phyloP scores from a whole-genome alignment of 2,329 filamentous ascomycete genomes.

The Sarocladiaceae sp. region DNA sequence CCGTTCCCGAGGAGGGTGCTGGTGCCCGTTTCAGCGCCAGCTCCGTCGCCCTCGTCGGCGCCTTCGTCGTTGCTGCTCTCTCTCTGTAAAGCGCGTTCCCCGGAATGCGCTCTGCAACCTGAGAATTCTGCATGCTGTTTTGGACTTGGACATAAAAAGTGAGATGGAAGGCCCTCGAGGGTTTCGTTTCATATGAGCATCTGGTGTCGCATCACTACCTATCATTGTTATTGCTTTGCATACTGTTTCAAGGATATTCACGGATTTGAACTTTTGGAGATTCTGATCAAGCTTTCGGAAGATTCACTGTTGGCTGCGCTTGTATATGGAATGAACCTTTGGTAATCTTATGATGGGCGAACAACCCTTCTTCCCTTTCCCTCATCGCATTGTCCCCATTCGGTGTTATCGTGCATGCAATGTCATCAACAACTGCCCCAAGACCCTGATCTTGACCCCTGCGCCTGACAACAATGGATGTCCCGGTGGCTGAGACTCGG shows the following conservation, averaged over 20 bases:
- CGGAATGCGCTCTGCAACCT: too few relatives aligned
- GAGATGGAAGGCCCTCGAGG: background rate
- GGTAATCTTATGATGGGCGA: conserved; percentile 3
- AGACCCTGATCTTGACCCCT: too few relatives aligned
- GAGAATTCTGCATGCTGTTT: too few relatives aligned
- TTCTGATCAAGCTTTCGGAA: too few relatives aligned
- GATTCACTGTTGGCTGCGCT: conserved; percentile 9
- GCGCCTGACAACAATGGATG: too few relatives aligned
- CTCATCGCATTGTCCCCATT: too few relatives aligned
- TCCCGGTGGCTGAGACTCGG: too few relatives aligned
- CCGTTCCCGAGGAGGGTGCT: conserved; percentile 14
- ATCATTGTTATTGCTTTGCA: conserved; percentile 8
- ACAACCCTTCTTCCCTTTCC: background rate
- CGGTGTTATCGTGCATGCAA: too few relatives aligned
- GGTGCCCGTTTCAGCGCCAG: conserved; percentile 28
- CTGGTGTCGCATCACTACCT: too few relatives aligned
- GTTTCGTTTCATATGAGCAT: background rate
- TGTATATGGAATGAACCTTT: conserved; percentile 11
- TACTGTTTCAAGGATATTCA: conserved; percentile 7
- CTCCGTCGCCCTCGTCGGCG: conserved; percentile 32
- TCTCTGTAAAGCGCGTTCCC: conserved; percentile 33
- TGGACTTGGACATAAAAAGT: too few relatives aligned
- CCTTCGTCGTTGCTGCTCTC: conserved; percentile 33
- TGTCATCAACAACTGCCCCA: too few relatives aligned
- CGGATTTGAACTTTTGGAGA: background rate